Evolutionary conservation across 192 early-diverging fungal genomes (phyloP).

Genomic region (Backusella australiensis): DNA sequence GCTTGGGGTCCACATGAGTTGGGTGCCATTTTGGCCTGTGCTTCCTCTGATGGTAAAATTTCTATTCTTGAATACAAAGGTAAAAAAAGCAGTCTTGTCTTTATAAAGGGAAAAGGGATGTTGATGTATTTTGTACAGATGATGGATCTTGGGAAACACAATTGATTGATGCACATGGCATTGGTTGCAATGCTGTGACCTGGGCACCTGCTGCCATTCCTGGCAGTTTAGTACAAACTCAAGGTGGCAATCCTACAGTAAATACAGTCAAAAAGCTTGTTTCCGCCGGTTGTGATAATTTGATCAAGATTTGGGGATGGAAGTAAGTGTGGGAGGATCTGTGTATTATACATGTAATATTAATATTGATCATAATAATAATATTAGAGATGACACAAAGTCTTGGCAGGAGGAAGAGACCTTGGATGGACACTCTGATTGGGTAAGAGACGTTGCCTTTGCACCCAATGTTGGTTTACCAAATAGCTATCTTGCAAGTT

Average conservation of each 20-base stretch:
- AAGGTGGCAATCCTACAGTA: conserved; percentile 52
- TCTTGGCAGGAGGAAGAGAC: conserved; percentile 77
- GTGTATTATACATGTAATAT: not conserved
- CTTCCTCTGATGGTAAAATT: conserved; percentile 93
- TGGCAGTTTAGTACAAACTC: conserved; percentile 64
- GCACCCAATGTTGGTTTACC: conserved; percentile 94
- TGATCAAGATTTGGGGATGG: conserved; percentile 92
- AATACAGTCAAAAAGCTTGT: conserved; percentile 78
- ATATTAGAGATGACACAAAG: conserved; percentile 67
- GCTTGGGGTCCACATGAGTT: conserved; percentile 97
- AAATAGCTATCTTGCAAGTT: conserved; percentile 86
- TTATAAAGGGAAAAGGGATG: not conserved
- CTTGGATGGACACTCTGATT: conserved; percentile 92
- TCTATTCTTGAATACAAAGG: conserved; percentile 93
- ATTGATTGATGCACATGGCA: conserved; percentile 81
- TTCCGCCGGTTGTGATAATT: conserved; percentile 93
- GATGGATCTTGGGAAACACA: conserved; percentile 84
- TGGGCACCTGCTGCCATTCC: conserved; percentile 92
- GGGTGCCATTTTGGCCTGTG: conserved; percentile 88
- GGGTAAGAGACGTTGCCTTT: conserved; percentile 97
- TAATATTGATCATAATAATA: not conserved
- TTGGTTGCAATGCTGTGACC: conserved; percentile 90
- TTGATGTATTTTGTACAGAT: conserved; percentile 45
- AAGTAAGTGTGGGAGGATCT: conserved; percentile 26
- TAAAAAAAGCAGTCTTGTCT: conserved; percentile 27